Evolutionary conservation across 2,329 filamentous ascomycete genomes (phyloP), one percentile per base, ranked within the genome.

Genomic region (Penicillium frequentans): DNA sequence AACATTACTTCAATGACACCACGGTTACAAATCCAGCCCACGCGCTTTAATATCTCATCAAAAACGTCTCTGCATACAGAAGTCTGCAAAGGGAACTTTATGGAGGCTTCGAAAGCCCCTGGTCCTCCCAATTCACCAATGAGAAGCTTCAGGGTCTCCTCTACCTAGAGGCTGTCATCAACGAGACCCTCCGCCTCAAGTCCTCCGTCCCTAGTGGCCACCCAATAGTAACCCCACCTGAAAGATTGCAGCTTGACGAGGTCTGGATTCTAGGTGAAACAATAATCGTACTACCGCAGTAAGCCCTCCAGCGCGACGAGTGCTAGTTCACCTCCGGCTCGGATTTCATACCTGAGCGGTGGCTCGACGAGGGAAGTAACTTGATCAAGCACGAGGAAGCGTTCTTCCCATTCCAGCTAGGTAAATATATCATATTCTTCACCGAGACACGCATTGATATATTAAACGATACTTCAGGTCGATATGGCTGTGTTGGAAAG

Each of bases 201-300:
- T 73, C 76, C 0, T 62, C 73, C 0, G 19, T 74, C 0, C 52
- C 72, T 6, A 65, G 63, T 1, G 71, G 71, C 13, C 62, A 57
- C 6, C 63, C 64, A 8, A 73, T 75, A 9, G 64, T 72, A 10
- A 79, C 75, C 1, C 75, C 77, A 2, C 21, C 56, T 0, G 42
- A 62, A 16, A 59, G 61, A 6, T 10, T 66, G 4, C 45, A 49
- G 7, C 52, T 75, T 10, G 71, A 73, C 33, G 71, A 71, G 42
- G 58, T 64, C 5, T 63, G 60, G 49, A 72, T 75, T 16, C 73
- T 73, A 0, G 73, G 72, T 6, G 52, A 71, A 47, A 61, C 59
- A 4, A 68, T 66, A 42, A 66, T 67, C 4, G 62, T 65, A 8
- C 60, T 69, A 16, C 64, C 58, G 1, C 49, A 56, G 5, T 59